These are phyloP conservation scores for Aspergillus haitiensis DNA, from an alignment of 495 filamentous ascomycete genomes.

Conservation along the genomic window DNA sequence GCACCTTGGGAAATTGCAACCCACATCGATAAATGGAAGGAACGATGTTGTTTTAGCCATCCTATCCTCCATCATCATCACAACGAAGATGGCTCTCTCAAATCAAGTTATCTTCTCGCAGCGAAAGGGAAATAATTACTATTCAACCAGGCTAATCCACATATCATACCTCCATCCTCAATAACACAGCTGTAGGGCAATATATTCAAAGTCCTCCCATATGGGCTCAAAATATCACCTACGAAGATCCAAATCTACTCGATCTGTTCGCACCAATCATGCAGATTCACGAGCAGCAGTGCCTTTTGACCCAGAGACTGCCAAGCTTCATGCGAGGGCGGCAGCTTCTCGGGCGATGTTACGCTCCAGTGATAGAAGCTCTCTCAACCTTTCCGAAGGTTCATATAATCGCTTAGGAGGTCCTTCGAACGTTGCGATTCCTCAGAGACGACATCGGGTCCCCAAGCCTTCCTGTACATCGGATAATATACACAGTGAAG, in stretches of 20 bases:
- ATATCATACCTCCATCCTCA: conserved; percentile 23
- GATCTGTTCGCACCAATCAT: conserved; percentile 51
- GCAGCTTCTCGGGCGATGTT: conserved; percentile 68
- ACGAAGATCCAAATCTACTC: conserved; percentile 62
- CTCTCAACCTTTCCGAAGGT: conserved; percentile 28
- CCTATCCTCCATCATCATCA: too few species aligned
- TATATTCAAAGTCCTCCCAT: conserved; percentile 27
- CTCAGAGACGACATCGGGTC: conserved; percentile 29
- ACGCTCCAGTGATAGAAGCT: conserved; percentile 51
- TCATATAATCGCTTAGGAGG: conserved; percentile 38
- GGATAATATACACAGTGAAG: not conserved
- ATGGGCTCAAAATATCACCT: conserved; percentile 46
- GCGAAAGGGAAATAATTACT: not conserved
- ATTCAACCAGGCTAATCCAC: not conserved
- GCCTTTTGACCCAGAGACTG: conserved; percentile 54
- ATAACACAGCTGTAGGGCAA: conserved; percentile 28
- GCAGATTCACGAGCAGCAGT: conserved; percentile 32
- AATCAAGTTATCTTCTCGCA: not conserved
- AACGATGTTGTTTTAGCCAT: too few species aligned
- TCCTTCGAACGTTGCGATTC: conserved; percentile 42
- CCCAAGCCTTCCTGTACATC: not conserved
- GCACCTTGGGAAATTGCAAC: too few species aligned
- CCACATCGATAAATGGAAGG: too few species aligned
- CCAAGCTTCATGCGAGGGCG: conserved; percentile 61
- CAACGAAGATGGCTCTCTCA: not conserved